These are phyloP conservation scores for Pseudofabraea citricarpa DNA, from an alignment of 2,329 filamentous ascomycete genomes.

Conservation along the genomic window DNA sequence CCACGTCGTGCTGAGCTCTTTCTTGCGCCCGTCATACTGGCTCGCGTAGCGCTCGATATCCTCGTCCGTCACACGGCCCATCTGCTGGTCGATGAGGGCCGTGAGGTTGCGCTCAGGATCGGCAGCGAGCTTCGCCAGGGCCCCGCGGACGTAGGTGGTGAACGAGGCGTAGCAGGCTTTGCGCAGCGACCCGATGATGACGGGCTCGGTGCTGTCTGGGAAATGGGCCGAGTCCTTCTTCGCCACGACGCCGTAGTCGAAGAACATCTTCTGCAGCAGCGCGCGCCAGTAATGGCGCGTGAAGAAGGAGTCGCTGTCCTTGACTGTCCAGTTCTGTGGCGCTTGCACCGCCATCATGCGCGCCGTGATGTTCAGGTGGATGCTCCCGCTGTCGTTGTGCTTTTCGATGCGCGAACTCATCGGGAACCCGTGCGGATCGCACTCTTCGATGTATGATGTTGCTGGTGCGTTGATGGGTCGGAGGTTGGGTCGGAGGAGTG, in stretches of 20 bases:
- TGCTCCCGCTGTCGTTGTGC: conserved; percentile 49
- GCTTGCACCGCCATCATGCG: conserved; percentile 98
- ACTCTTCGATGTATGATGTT: conserved; percentile 39
- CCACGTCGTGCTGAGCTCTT: conserved; percentile 85
- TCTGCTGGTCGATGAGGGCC: conserved; percentile 40
- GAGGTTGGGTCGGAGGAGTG: conserved; percentile 65
- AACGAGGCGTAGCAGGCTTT: conserved; percentile 78
- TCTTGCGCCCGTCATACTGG: conserved; percentile 60
- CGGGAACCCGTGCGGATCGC: conserved; percentile 87
- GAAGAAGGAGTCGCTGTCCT: conserved; percentile 84
- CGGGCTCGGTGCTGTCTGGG: conserved; percentile 60
- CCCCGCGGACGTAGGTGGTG: conserved; percentile 72
- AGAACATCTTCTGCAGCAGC: conserved; percentile 84
- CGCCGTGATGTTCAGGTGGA: conserved; percentile 90
- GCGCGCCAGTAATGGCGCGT: conserved; percentile 90
- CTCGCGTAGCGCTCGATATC: conserved; percentile 69
- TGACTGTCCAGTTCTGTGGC: conserved; percentile 80
- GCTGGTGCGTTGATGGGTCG: conserved; percentile 63
- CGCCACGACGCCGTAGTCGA: conserved; percentile 74
- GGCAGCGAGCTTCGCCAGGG: conserved; percentile 67
- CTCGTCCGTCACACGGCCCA: conserved; percentile 66
- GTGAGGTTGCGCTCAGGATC: conserved; percentile 56
- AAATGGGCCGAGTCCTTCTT: conserved; percentile 32
- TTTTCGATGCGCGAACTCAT: conserved; percentile 71
- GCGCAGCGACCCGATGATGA: conserved; percentile 80